These are phyloP conservation scores for Naganishia kalamii DNA, from an alignment of 768 basidiomycete species.

Conservation along the genomic window DNA sequence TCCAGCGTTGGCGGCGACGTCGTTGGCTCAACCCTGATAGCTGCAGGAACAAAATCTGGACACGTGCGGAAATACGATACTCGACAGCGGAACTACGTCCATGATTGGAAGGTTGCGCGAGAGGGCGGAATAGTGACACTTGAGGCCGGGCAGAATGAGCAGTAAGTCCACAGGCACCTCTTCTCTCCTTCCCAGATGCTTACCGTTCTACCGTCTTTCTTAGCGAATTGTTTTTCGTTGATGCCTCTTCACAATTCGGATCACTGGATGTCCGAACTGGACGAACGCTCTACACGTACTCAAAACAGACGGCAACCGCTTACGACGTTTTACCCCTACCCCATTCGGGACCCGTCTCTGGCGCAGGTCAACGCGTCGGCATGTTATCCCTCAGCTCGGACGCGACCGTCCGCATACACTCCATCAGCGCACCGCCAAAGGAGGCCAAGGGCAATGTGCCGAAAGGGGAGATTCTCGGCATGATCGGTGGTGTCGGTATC, in stretches of 20 bases:
- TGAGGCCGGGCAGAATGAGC: constrained; percentile 30
- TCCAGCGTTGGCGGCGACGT: background rate
- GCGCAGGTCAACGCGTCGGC: constrained; percentile 4
- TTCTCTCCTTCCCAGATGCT: background rate
- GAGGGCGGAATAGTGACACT: constrained; percentile 41
- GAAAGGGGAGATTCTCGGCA: constrained; percentile 17
- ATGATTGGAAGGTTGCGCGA: constrained; percentile 41
- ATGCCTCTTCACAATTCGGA: constrained; percentile 36
- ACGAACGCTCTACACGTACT: constrained; percentile 37
- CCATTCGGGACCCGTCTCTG: background rate
- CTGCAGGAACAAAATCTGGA: constrained; percentile 43
- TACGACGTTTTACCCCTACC: constrained; percentile 35
- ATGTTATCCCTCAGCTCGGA: constrained; percentile 23
- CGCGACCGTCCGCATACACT: constrained; percentile 14
- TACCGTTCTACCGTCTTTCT: background rate
- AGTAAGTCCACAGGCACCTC: constrained; percentile 29
- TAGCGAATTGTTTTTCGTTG: constrained; percentile 45
- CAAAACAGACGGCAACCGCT: constrained; percentile 32
- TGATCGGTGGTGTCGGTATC: constrained; percentile 18
- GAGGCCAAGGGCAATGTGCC: constrained; percentile 21
- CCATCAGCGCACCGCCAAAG: constrained; percentile 9
- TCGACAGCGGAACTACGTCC: constrained; percentile 39
- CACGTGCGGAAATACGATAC: constrained; percentile 43
- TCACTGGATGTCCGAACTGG: constrained; percentile 41
- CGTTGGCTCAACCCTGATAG: constrained; percentile 25